A percentile compares a stretch with the other conserved stretches of the same genome.
These are phyloP conservation scores for Globisporangium orthogonon DNA, from an alignment of 352 stramenopile genomes.

Conservation along the genomic window DNA sequence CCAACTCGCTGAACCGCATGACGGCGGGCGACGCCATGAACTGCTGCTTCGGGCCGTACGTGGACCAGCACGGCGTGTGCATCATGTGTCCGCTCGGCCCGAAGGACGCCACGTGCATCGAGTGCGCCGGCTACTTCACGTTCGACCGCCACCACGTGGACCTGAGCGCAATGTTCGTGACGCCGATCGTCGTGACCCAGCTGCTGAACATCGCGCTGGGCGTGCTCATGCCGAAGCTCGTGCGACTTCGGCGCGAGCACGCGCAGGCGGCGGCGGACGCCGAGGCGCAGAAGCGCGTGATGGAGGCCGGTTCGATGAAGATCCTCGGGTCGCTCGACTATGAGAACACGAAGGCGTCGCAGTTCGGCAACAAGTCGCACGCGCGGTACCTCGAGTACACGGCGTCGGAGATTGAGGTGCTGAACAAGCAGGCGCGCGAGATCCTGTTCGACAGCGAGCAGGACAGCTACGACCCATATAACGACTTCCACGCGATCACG, in stretches of 20 bases:
- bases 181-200: conserved; percentile 81
- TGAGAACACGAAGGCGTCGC: conserved; percentile 54
- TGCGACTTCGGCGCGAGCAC: conserved; percentile 58
- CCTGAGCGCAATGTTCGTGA: conserved; percentile 82
- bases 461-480: conserved; percentile 68
- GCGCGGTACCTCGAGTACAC: conserved; percentile 64
- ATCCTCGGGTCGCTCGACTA: conserved; percentile 80
- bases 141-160: conserved; percentile 85
- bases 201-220: conserved; percentile 69
- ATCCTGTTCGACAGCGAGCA: conserved; percentile 72
- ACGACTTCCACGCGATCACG: conserved; percentile 66
- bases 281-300: conserved; percentile 58
- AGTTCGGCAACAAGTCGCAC: conserved; percentile 68
- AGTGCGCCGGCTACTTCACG: conserved; percentile 75
- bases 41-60: conserved; percentile 84
- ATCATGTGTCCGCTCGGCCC: conserved; percentile 52
- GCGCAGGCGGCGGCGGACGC: conserved; percentile 53
- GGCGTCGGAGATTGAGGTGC: conserved; percentile 48
- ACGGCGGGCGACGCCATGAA: conserved; percentile 82
- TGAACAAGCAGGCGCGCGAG: conserved; percentile 61
- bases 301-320: conserved; percentile 68
- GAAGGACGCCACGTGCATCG: conserved; percentile 64
- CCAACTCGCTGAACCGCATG: conserved; percentile 77
- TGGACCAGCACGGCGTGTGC: conserved; percentile 63
- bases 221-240: conserved; percentile 57